Evolutionary conservation across 495 filamentous ascomycete genomes (phyloP), one percentile per base, ranked within the genome.

Genomic region (Podospora tetraspora): DNA sequence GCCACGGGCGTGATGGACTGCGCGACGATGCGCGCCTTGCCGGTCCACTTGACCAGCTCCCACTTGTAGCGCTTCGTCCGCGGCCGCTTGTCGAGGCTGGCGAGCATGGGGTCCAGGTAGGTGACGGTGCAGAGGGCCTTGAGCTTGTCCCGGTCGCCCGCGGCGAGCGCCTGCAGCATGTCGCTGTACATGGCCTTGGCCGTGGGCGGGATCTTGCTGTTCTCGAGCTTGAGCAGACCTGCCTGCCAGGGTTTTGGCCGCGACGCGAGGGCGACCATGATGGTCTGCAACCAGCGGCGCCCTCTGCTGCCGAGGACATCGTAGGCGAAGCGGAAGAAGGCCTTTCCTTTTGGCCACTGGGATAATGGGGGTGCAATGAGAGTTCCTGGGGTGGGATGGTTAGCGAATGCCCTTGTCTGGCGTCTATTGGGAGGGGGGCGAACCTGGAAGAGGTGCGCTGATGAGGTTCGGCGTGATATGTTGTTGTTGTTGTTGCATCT

Each of bases 91-190:
- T 81, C 80, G 67, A 96, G 89, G 67, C 85, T 83, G 8, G 74
- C 70, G 30, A 71, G 75, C 66, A 95, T 84, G 22, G 81, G 84
- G 22, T 77, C 75, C 66, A 83, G 79, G 30, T 95, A 81, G n/a
- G 86, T 85, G 25, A 83, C 82, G 32, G 82, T 81, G 79, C 90
- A 90, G 32, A 91, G 83, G 25, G 77, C 79, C 59, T 82, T 81
- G 19, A 96, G 72, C 16, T 82, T 83, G 5, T 75, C 66, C 58
- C 81, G 77, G 77, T 94, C 87, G 68, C 88, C 91, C 13, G 76
- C 69, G 30, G 92, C 92, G 66, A 94, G 85, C 10, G 90, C 88
- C 66, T 83, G 84, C 72, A 91, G 90, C 88, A 96, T 91, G 69
- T 82, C 74, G 24, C 79, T 70, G 74, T 96, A 89, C 13, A 95